These are phyloP conservation scores for Mycena floridula DNA, from an alignment of 768 basidiomycete genomes.

Conservation along the genomic window DNA sequence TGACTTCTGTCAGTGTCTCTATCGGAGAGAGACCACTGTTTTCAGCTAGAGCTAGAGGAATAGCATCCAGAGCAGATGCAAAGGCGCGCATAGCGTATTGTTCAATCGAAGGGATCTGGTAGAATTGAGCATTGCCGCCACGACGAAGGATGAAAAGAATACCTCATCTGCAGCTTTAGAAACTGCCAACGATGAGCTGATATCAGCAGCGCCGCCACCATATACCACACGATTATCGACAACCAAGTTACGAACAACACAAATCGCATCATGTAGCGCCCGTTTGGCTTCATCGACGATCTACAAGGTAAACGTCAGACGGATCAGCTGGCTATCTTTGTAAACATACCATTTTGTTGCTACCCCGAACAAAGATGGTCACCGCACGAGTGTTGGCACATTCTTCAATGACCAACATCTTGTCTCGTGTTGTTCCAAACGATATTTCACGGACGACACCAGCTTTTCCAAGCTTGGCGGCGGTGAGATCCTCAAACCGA, in stretches of 20 bases:
- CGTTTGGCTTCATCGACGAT: conserved; percentile 99
- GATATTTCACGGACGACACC: conserved; percentile 91
- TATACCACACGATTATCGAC: conserved; percentile 96
- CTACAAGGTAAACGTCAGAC: conserved; percentile 32
- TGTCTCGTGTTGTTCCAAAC: conserved; percentile 97
- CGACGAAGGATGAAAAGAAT: conserved; percentile 11
- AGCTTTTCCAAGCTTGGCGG: conserved; percentile 88
- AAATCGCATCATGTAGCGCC: conserved; percentile 95
- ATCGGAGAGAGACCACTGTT: conserved; percentile 97
- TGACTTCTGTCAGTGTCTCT: conserved; percentile 93
- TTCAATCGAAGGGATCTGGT: conserved; percentile 94
- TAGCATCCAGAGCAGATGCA: conserved; percentile 87
- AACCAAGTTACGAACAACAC: conserved; percentile 92
- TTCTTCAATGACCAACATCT: conserved; percentile 99
- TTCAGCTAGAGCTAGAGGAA: conserved; percentile 94
- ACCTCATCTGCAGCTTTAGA: conserved; percentile 93
- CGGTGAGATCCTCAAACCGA: conserved; percentile 90
- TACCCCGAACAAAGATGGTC: conserved; percentile 94
- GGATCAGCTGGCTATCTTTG: neutral
- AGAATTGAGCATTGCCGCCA: neutral
- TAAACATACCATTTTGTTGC: conserved; percentile 89
- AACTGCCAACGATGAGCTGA: conserved; percentile 91
- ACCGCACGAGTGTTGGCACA: conserved; percentile 96
- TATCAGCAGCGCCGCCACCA: conserved; percentile 97
- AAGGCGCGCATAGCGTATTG: conserved; percentile 99